phyloP scores from a whole-genome alignment of 192 early-diverging fungal genomes.

The Podila clonocystis region DNA sequence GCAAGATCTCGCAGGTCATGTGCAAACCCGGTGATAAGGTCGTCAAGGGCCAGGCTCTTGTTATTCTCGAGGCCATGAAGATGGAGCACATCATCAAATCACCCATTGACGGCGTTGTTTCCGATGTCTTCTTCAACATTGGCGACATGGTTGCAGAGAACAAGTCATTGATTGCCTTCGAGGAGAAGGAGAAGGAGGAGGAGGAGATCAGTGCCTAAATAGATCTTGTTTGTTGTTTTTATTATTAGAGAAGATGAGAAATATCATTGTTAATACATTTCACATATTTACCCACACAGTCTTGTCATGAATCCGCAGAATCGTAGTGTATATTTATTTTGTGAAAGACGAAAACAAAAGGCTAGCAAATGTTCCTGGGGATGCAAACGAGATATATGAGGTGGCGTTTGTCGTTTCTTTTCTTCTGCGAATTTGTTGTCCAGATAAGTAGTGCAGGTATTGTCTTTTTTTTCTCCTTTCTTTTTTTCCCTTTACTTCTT shows the following conservation, averaged over 20 bases:
- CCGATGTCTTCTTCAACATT: conserved; percentile 80
- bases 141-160: conserved; percentile 92
- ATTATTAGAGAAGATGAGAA: background rate
- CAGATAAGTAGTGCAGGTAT: too few relatives aligned
- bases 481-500: conserved; percentile 25
- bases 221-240: background rate
- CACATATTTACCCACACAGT: too few relatives aligned
- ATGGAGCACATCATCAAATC: conserved; percentile 97
- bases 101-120: conserved; percentile 75
- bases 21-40: conserved; percentile 78
- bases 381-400: too few relatives aligned
- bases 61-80: conserved; percentile 98
- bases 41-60: conserved; percentile 79
- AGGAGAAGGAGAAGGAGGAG: conserved; percentile 50
- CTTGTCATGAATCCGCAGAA: too few relatives aligned
- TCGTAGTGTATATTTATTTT: too few relatives aligned
- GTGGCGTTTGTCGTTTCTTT: too few relatives aligned
- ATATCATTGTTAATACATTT: too few relatives aligned
- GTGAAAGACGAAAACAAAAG: too few relatives aligned
- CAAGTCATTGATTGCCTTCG: conserved; percentile 82
- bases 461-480: background rate
- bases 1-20: conserved; percentile 90
- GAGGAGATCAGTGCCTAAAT: conserved; percentile 7
- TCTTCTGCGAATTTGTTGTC: too few relatives aligned
- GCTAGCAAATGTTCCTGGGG: too few relatives aligned